These are phyloP conservation scores for Lasiosphaeria miniovina DNA, from an alignment of 495 filamentous ascomycete species.

Conservation along the genomic window DNA sequence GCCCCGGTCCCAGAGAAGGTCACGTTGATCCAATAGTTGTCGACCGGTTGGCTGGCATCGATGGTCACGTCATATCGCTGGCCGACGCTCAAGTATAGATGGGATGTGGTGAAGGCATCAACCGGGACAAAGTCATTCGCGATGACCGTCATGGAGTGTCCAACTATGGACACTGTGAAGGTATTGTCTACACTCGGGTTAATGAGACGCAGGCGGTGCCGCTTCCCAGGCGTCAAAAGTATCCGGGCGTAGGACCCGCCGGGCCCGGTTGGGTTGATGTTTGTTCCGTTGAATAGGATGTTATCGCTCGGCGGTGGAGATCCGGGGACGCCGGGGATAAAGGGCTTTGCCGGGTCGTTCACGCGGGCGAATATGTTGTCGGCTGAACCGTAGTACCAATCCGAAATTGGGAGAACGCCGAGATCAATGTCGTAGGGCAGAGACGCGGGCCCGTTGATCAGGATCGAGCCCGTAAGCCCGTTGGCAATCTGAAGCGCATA, in stretches of 20 bases:
- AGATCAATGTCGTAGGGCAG: slow-evolving; percentile 51
- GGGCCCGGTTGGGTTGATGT: slow-evolving; percentile 30
- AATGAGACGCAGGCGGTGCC: slow-evolving; percentile 52
- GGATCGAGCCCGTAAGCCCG: slow-evolving; percentile 47
- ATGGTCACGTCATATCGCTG: slow-evolving; percentile 70
- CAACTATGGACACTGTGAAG: slow-evolving; percentile 49
- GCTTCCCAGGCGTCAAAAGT: slow-evolving; percentile 39
- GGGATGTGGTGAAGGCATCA: slow-evolving; percentile 37
- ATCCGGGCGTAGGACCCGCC: slow-evolving; percentile 33
- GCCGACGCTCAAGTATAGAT: slow-evolving; percentile 56
- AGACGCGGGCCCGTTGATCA: slow-evolving; percentile 53
- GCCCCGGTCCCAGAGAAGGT: slow-evolving; percentile 19
- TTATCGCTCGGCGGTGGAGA: slow-evolving; percentile 26
- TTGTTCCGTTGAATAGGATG: slow-evolving; percentile 39
- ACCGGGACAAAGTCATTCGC: slow-evolving; percentile 51
- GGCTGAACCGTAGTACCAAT: slow-evolving; percentile 41
- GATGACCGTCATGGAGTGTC: slow-evolving; percentile 49
- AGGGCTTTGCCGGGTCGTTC: slow-evolving; percentile 11
- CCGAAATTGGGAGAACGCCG: slow-evolving; percentile 40
- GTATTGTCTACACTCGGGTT: slow-evolving; percentile 50
- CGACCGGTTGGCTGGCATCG: slow-evolving; percentile 46
- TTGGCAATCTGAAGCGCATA: slow-evolving; percentile 52
- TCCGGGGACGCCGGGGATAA: slow-evolving; percentile 19
- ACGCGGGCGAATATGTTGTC: slow-evolving; percentile 16
- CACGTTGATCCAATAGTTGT: slow-evolving; percentile 55